These are phyloP conservation scores for Phytophthora fragariae DNA, from an alignment of 352 stramenopile species.

Conservation along the genomic window DNA sequence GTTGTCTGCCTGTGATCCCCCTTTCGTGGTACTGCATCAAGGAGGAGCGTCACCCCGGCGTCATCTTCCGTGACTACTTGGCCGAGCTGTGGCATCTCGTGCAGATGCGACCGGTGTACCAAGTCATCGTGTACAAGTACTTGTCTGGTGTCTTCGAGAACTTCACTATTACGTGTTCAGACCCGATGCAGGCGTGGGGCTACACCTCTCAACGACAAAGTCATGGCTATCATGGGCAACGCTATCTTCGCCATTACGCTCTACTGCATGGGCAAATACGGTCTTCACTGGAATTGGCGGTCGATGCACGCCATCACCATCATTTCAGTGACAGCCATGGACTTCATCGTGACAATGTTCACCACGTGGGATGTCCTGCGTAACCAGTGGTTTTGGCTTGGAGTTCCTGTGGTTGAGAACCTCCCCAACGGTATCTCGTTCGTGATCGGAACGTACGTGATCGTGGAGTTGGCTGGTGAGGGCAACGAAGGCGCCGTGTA, in stretches of 20 bases:
- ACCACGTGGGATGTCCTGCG: constrained; percentile 49
- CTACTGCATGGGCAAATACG: constrained; percentile 42
- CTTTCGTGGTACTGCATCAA: constrained; percentile 56
- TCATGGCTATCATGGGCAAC: constrained; percentile 48
- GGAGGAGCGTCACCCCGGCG: constrained; percentile 46
- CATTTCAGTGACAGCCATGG: constrained; percentile 40
- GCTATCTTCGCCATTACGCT: constrained; percentile 42
- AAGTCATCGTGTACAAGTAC: constrained; percentile 50
- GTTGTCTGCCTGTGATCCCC: constrained; percentile 42
- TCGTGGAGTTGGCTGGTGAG: constrained; percentile 54
- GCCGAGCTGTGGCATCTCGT: constrained; percentile 44
- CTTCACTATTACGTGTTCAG: constrained; percentile 41
- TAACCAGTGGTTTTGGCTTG: constrained; percentile 61
- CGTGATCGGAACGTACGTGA: constrained; percentile 51
- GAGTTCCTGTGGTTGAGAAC: constrained; percentile 43
- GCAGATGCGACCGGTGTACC: constrained; percentile 46
- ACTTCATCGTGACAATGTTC: constrained; percentile 41
- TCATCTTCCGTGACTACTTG: constrained; percentile 47
- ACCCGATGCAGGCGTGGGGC: constrained; percentile 41
- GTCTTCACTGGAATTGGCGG: constrained; percentile 51
- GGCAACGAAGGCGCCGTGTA: constrained; percentile 59
- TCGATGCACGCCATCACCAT: constrained; percentile 39
- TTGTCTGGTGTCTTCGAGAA: constrained; percentile 48
- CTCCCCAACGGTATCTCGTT: constrained; percentile 50
- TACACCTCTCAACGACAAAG: constrained; percentile 44